Conservation (phyloP, 2,329 filamentous ascomycete genomes). For the Trichoderma semiorbis region DNA sequence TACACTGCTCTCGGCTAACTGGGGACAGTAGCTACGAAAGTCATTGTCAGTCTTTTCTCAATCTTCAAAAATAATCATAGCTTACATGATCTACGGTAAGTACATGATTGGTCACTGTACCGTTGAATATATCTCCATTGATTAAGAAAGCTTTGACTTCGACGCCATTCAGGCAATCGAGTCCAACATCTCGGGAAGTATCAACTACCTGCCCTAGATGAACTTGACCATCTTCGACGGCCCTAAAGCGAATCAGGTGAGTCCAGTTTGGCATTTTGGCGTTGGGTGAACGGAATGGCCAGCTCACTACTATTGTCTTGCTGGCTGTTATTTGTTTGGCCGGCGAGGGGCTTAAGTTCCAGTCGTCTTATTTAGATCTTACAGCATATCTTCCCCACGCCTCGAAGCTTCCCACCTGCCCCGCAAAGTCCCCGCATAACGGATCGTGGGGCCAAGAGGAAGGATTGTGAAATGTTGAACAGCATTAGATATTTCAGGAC, state of each 20-base stretch:
- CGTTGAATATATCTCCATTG: neutral
- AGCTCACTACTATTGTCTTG: neutral
- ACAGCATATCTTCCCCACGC: neutral
- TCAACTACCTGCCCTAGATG: slow-evolving; percentile 2
- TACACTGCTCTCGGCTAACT: neutral
- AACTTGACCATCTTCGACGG: slow-evolving; percentile 11
- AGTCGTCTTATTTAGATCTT: neutral
- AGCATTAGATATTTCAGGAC: neutral
- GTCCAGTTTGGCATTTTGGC: neutral
- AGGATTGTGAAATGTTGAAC: neutral
- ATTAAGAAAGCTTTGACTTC: neutral
- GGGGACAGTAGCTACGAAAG: neutral
- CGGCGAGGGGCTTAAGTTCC: neutral
- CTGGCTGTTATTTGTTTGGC: neutral
- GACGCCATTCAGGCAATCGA: neutral
- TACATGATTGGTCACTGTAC: neutral
- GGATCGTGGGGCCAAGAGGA: neutral
- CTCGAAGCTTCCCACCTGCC: neutral
- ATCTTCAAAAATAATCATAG: neutral
- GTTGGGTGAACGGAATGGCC: neutral
- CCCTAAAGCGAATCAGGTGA: slow-evolving; percentile 6
- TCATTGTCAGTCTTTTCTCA: neutral
- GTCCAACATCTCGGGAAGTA: neutral
- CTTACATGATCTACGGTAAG: neutral
- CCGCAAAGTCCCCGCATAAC: neutral